Evolutionary conservation across 441 rosid species (phyloP).

Genomic region (Kokia cookei): DNA sequence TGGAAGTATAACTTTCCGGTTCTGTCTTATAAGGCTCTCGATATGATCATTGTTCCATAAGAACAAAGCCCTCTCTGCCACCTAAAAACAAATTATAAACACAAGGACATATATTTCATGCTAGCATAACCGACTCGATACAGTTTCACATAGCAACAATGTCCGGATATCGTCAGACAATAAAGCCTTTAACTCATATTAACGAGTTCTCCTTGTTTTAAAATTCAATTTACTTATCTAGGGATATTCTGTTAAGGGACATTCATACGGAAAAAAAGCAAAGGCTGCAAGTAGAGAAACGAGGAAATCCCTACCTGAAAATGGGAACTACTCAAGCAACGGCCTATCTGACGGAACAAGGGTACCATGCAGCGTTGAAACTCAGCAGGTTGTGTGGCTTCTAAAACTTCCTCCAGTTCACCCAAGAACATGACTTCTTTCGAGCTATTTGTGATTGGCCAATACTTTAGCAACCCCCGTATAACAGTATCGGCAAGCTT

Average conservation of each 20-base stretch:
- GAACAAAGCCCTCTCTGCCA: conserved; percentile 86
- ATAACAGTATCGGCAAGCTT: conserved; percentile 74
- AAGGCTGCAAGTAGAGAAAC: background rate
- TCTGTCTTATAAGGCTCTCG: conserved; percentile 74
- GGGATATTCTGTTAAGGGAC: background rate
- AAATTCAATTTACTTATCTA: background rate
- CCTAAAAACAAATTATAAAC: conserved; percentile 29
- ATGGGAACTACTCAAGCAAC: conserved; percentile 82
- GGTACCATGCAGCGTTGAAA: conserved; percentile 92
- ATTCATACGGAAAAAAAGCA: background rate
- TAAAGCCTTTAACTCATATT: background rate
- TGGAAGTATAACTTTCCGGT: conserved; percentile 66
- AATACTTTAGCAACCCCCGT: conserved; percentile 57
- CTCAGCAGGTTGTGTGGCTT: conserved; percentile 80
- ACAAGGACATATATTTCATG: background rate
- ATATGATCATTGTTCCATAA: conserved; percentile 93
- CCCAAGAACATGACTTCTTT: conserved; percentile 80
- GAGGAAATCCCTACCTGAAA: conserved; percentile 55
- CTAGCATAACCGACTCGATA: background rate
- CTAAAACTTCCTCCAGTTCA: conserved; percentile 83
- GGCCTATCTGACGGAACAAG: conserved; percentile 61
- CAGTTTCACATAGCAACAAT: background rate
- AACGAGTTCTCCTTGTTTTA: background rate
- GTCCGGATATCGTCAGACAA: background rate
- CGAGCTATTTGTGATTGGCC: conserved; percentile 69